Base-by-base conservation (phyloP, 192 early-diverging fungal genomes). In the Coemansia sp. region DNA sequence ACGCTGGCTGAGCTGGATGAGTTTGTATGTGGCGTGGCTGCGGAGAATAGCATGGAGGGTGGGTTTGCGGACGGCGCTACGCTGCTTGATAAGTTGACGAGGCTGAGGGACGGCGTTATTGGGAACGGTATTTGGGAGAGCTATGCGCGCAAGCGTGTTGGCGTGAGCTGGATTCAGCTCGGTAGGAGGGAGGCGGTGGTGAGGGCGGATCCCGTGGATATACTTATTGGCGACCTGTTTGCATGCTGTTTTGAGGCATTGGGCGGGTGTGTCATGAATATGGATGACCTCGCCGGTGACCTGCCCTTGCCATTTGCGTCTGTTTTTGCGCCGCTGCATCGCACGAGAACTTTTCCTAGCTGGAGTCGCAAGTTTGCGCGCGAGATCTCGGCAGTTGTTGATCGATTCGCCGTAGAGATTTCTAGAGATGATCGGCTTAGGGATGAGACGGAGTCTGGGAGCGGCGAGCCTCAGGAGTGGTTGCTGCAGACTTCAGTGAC, bases 321-420 rank as follows among this genome's bases (percentile, higher is more conserved):
- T 18, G 8, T 41, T 7, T 75, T 64, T 41, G 47, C 53, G 0
- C 58, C 60, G 1, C 6, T 66, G 21, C 70, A 75, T 37, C 62
- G 73, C 3, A 53, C 47, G n/a, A 65, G 72, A 48, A 73, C 79
- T 4, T 72, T 63, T 42, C 79, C 79, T 16, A 61, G 73, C 42
- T 82, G 79, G 79, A 82, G 70, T 26, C 79, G 79, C 60, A 82
- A 76, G 59, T 72, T 82, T 59, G 66, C 79, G 9, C 73, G 69
- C 12, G 79, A 82, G 53, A 65, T 82, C 20, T 82, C 79, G 9
- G 79, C 73, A 0, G 73, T 70, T 12, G 70, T 66, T 8, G 73
- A 82, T 12, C 50, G 57, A 16, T 33, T 59, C 1, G 57, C 18
- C 3, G 38, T 64, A 35, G 33, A 13, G 11, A 47, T 47, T 34